Evolutionary conservation across 257 asterid species (phyloP).

Genomic region (Solanum medicagineum): DNA sequence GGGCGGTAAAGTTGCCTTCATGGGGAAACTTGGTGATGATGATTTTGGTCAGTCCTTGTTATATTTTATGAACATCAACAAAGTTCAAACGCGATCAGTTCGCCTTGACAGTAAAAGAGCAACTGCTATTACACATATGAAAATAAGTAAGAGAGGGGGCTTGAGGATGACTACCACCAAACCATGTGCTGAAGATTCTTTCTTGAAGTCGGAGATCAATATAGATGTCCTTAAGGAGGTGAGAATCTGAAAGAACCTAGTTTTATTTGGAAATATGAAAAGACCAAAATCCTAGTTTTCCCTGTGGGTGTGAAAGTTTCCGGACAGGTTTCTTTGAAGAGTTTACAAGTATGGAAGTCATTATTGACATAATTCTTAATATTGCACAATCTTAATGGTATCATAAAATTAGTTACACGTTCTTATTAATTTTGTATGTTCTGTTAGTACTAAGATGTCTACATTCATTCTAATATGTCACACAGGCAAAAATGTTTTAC

Average conservation of each 20-base stretch:
- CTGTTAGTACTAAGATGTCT: neutral
- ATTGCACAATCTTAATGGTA: neutral
- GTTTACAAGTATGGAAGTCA: neutral
- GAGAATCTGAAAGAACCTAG: neutral
- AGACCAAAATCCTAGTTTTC: neutral
- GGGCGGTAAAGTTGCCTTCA: conserved; percentile 94
- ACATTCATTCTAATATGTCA: neutral
- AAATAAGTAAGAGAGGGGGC: conserved; percentile 62
- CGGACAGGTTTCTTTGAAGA: neutral
- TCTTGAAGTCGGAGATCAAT: conserved; percentile 65
- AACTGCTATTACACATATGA: conserved; percentile 64
- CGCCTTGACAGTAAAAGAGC: conserved; percentile 42
- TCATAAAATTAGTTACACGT: neutral
- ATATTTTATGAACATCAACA: conserved; percentile 42
- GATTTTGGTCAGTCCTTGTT: conserved; percentile 67
- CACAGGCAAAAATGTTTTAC: conserved; percentile 89
- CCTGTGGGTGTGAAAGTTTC: neutral
- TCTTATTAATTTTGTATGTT: neutral
- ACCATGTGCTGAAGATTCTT: conserved; percentile 79
- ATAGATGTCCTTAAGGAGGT: conserved; percentile 92
- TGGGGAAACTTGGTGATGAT: conserved; percentile 94
- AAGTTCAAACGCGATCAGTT: conserved; percentile 78
- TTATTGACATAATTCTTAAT: neutral
- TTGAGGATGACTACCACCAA: conserved; percentile 49
- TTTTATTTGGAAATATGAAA: neutral